Percentiles rank a stretch among this genome's conserved stretches.
These are phyloP conservation scores for Penicillium sp. DNA, from an alignment of 2,329 filamentous ascomycete species.

Conservation along the genomic window DNA sequence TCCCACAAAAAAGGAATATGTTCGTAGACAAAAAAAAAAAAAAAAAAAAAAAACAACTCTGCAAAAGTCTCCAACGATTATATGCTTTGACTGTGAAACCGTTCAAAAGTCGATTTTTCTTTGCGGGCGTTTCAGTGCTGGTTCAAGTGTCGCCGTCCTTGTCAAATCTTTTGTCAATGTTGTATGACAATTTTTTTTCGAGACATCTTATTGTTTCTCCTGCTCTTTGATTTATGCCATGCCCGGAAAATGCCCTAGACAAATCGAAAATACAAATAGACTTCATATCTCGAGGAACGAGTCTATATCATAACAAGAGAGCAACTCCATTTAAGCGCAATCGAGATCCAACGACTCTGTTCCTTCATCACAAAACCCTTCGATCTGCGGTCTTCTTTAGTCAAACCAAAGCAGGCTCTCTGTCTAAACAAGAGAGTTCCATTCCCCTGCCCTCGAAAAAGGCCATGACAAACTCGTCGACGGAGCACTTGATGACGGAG, in stretches of 20 bases:
- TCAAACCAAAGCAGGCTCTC: neutral
- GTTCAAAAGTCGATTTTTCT: neutral
- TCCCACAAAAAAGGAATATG: neutral
- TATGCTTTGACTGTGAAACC: neutral
- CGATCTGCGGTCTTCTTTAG: neutral
- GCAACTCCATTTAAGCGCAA: neutral
- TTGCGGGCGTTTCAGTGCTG: neutral
- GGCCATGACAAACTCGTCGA: neutral
- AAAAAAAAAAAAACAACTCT: neutral
- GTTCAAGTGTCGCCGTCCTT: neutral
- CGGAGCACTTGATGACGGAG: neutral
- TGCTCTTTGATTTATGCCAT: neutral
- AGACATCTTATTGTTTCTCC: neutral
- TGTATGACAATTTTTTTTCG: neutral
- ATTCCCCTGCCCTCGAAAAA: neutral
- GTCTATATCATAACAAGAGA: neutral
- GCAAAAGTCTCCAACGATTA: neutral
- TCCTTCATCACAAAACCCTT: neutral
- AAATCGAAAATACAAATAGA: neutral
- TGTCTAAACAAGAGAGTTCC: neutral
- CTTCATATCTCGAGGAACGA: neutral
- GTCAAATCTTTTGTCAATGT: neutral
- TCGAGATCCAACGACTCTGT: neutral
- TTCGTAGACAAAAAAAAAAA: neutral
- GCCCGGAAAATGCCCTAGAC: neutral